Evolutionary conservation across 164 flowering plant genomes (phyloP).

Genomic region (Brasenia schreberi): DNA sequence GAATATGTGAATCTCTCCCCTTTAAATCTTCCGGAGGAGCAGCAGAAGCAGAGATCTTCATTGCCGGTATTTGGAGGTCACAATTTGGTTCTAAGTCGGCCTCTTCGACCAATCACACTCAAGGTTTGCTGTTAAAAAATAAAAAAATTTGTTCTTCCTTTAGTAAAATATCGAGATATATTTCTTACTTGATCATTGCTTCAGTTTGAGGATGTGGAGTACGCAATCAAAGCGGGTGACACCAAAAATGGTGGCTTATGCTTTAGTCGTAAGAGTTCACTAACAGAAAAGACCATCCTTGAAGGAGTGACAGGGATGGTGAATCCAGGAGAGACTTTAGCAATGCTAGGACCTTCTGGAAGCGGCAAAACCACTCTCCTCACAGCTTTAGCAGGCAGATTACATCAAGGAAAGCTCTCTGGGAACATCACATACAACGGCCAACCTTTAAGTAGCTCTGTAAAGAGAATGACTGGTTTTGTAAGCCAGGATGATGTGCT

Average conservation of each 20-base stretch:
- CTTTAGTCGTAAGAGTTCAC: slow-evolving; percentile 17
- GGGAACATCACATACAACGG: slow-evolving; percentile 65
- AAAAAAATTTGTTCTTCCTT: too few relatives aligned
- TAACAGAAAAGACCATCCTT: slow-evolving; percentile 26
- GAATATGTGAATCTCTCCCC: background rate
- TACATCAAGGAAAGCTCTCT: slow-evolving; percentile 43
- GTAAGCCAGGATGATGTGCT: slow-evolving; percentile 80
- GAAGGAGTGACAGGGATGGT: slow-evolving; percentile 59
- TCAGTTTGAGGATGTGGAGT: slow-evolving; percentile 74
- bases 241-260: slow-evolving; percentile 10
- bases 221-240: slow-evolving; percentile 19
- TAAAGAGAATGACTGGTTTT: slow-evolving; percentile 60
- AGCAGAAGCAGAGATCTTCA: background rate
- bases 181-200: background rate
- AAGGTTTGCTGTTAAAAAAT: background rate
- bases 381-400: slow-evolving; percentile 62
- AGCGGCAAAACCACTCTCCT: slow-evolving; percentile 90
- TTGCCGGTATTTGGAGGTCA: background rate
- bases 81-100: background rate
- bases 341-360: slow-evolving; percentile 94
- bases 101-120: background rate
- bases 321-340: slow-evolving; percentile 73
- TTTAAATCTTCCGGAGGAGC: background rate
- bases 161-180: background rate
- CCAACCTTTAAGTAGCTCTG: slow-evolving; percentile 40